Conservation (phyloP, 345 rosid genomes). For the Iberis pinnata region DNA sequence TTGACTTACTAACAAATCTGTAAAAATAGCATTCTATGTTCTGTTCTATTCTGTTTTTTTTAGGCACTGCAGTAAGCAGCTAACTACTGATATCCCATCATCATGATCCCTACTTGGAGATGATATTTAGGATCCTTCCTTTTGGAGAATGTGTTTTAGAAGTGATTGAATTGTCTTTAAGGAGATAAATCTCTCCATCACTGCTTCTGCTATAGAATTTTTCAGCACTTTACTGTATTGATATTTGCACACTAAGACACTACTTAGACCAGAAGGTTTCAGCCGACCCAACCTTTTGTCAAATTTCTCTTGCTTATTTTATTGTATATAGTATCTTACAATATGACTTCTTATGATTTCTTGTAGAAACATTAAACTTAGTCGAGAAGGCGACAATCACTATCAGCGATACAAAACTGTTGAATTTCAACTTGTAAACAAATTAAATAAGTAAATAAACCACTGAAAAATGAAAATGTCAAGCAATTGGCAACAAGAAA, state of each 20-base stretch:
- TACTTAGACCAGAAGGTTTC: neutral
- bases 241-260: neutral
- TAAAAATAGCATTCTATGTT: neutral
- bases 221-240: neutral
- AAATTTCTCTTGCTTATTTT: too few relatives aligned
- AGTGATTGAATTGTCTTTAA: conserved; percentile 4
- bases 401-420: neutral
- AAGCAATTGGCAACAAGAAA: conserved; percentile 3
- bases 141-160: conserved; percentile 1
- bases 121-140: neutral
- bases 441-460: neutral
- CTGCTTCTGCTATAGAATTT: too few relatives aligned
- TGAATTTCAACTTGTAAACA: conserved; percentile 5
- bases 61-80: neutral
- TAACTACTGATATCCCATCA: neutral
- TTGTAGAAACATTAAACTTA: neutral
- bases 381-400: conserved; percentile 16
- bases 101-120: conserved; percentile 1
- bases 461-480: conserved; percentile 1
- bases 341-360: neutral
- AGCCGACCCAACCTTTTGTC: neutral
- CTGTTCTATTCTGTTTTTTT: too few relatives aligned
- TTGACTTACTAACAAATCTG: neutral
- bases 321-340: neutral
- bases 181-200: too few relatives aligned